Percentiles rank a stretch among this genome's conserved stretches.
Evolutionary conservation across 2,329 filamentous ascomycete species (phyloP).

Genomic region (Paraconiothyrium sp.): DNA sequence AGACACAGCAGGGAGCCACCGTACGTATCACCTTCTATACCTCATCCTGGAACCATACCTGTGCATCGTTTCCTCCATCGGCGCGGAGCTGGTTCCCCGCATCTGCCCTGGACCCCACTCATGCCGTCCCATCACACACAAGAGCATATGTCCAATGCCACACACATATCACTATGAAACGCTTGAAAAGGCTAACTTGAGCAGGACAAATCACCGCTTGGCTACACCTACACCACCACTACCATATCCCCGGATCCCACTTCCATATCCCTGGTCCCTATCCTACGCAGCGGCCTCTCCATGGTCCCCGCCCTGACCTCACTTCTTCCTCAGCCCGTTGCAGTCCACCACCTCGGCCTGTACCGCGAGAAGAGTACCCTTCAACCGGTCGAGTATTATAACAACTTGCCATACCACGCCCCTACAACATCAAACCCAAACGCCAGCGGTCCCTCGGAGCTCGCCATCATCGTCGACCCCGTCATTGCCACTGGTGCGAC

Average conservation of each 20-base stretch:
- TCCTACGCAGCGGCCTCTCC: constrained; percentile 88
- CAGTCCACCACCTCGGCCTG: constrained; percentile 92
- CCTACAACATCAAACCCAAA: constrained; percentile 54
- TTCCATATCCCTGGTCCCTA: constrained; percentile 83
- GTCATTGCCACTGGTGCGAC: constrained; percentile 95
- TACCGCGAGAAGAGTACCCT: constrained; percentile 90
- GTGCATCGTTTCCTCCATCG: constrained; percentile 4
- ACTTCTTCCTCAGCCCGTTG: constrained; percentile 80
- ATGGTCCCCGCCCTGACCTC: constrained; percentile 91
- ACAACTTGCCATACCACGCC: constrained; percentile 85
- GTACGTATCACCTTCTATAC: constrained; percentile 61
- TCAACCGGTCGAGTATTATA: constrained; percentile 95
- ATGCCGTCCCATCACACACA: background rate
- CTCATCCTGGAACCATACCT: background rate
- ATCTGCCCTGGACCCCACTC: constrained; percentile 8
- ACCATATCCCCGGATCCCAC: constrained; percentile 70
- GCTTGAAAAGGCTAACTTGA: constrained; percentile 7
- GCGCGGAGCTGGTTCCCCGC: constrained; percentile 12
- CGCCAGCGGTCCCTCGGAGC: constrained; percentile 55
- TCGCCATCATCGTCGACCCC: constrained; percentile 89
- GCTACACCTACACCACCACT: constrained; percentile 75
- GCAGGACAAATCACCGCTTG: constrained; percentile 81
- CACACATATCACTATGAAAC: background rate
- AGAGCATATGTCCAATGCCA: constrained; percentile 16
- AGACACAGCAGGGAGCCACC: constrained; percentile 66